Percentiles rank a stretch among this genome's conserved stretches.
phyloP scores from a whole-genome alignment of 2,329 filamentous ascomycete species.

The Phialophora expanda region DNA sequence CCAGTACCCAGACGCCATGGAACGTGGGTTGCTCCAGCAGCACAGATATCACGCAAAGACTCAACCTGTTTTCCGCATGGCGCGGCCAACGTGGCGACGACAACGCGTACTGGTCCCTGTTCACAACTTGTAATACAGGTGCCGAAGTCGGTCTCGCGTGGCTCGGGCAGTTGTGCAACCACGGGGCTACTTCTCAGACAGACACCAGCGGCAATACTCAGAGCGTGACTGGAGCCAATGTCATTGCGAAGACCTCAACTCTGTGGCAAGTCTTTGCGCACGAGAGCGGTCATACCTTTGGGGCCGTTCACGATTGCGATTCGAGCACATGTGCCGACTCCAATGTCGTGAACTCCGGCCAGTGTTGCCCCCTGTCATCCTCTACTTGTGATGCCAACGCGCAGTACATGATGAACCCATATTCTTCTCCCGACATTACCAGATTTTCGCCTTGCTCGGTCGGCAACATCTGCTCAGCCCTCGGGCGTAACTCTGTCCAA shows the following conservation, averaged over 20 bases:
- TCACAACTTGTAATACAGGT: constrained; percentile 80
- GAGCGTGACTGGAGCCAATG: constrained; percentile 83
- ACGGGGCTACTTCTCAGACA: constrained; percentile 61
- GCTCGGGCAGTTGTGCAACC: constrained; percentile 82
- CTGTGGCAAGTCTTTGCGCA: constrained; percentile 98
- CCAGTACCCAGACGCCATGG: constrained; percentile 74
- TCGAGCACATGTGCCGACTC: constrained; percentile 67
- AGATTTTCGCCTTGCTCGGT: constrained; percentile 86
- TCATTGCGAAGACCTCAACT: constrained; percentile 79
- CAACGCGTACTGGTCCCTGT: constrained; percentile 92
- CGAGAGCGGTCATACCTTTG: constrained; percentile 92
- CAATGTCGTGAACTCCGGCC: constrained; percentile 63
- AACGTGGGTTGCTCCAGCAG: constrained; percentile 73
- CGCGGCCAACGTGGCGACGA: constrained; percentile 75
- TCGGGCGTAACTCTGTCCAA: constrained; percentile 77
- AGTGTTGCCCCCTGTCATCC: constrained; percentile 79
- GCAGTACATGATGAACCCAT: constrained; percentile 96
- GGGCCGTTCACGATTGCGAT: constrained; percentile 92
- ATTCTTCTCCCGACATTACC: constrained; percentile 73
- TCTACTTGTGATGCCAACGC: constrained; percentile 73
- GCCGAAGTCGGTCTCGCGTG: constrained; percentile 90
- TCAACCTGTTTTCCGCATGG: constrained; percentile 90
- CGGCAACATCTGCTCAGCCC: constrained; percentile 89
- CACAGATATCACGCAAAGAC: constrained; percentile 72
- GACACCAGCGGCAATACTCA: constrained; percentile 60